phyloP scores from a whole-genome alignment of 2,329 filamentous ascomycete genomes.

The Colletotrichum truncatum region DNA sequence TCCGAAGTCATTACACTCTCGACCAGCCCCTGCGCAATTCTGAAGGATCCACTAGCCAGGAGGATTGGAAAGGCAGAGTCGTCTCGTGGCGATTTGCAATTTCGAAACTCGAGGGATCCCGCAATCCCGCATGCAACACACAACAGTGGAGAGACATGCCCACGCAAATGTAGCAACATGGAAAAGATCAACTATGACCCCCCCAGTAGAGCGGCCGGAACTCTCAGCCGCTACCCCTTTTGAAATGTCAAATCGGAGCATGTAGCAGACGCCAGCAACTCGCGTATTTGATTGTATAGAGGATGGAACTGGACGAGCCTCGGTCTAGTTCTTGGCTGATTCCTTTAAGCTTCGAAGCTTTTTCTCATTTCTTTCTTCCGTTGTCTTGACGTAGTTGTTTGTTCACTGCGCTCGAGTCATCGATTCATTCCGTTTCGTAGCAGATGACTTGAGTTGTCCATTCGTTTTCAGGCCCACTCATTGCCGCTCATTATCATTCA shows the following conservation, averaged over 20 bases:
- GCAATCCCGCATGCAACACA: background rate
- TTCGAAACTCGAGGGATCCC: background rate
- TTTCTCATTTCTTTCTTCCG: background rate
- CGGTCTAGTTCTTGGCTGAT: background rate
- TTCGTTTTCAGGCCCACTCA: background rate
- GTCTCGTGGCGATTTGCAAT: background rate
- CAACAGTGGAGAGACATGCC: background rate
- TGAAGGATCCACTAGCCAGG: background rate
- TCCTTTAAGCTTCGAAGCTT: background rate
- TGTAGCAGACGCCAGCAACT: background rate
- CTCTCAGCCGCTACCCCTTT: background rate
- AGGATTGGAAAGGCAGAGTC: background rate
- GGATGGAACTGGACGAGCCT: background rate
- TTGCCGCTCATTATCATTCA: constrained; percentile 17
- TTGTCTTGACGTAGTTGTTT: background rate
- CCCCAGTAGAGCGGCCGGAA: background rate
- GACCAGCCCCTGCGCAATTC: background rate
- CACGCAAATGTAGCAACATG: background rate
- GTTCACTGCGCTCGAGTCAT: background rate
- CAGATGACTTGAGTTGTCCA: background rate
- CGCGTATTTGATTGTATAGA: background rate
- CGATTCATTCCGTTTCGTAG: background rate
- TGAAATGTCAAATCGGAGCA: background rate
- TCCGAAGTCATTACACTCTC: background rate
- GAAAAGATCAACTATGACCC: background rate